phyloP scores from a whole-genome alignment of 1,284 basidiomycete species.

The Phellopilus nigrolimitatus region DNA sequence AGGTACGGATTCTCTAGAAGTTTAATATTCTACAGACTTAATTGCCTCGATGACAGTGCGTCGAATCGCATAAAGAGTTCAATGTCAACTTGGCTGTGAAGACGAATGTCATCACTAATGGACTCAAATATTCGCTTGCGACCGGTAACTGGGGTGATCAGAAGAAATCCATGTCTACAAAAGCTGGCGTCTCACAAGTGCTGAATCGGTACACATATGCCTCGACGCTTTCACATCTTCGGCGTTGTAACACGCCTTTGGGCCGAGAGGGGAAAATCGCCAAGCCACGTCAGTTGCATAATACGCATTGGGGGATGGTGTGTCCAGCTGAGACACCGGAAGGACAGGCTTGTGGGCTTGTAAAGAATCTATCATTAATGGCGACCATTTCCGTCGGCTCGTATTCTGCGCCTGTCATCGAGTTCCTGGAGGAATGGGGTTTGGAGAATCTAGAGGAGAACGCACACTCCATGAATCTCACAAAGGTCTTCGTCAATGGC shows the following conservation, averaged over 20 bases:
- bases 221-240: slow-evolving; percentile 95
- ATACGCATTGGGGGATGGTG: slow-evolving; percentile 99
- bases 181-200: slow-evolving; percentile 98
- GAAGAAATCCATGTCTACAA: slow-evolving; percentile 96
- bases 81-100: slow-evolving; percentile 91
- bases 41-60: slow-evolving; percentile 57
- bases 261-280: slow-evolving; percentile 99
- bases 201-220: slow-evolving; percentile 98
- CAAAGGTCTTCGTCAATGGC: slow-evolving; percentile 99
- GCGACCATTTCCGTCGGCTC: slow-evolving; percentile 97
- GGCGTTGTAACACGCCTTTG: slow-evolving; percentile 96
- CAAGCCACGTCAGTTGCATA: slow-evolving; percentile 98
- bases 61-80: slow-evolving; percentile 96
- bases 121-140: slow-evolving; percentile 95
- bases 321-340: slow-evolving; percentile 99
- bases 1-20: slow-evolving; percentile 47
- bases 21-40: neutral
- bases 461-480: slow-evolving; percentile 77
- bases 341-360: slow-evolving; percentile 98
- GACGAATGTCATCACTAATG: slow-evolving; percentile 96
- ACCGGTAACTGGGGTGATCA: slow-evolving; percentile 99
- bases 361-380: slow-evolving; percentile 99
- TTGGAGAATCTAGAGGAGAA: slow-evolving; percentile 91
- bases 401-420: slow-evolving; percentile 93
- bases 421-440: slow-evolving; percentile 99